Conservation (phyloP, 768 basidiomycete species). For the Exsudoporus frostii region DNA sequence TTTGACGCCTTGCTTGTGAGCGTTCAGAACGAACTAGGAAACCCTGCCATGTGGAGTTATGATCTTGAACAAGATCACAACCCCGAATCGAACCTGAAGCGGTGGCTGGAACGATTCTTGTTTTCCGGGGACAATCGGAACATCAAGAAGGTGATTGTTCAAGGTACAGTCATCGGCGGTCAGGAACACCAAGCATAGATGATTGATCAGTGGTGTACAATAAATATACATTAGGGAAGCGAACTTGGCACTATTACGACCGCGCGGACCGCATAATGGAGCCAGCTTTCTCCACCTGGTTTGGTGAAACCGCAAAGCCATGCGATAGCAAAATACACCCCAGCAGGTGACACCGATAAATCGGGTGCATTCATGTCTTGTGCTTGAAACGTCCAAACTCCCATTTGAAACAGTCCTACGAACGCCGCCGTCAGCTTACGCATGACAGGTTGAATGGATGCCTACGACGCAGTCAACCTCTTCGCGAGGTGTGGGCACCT, state of each 20-base stretch:
- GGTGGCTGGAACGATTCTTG: constrained; percentile 76
- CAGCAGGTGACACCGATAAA: not conserved
- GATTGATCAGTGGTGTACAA: not conserved
- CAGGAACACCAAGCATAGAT: constrained; percentile 31
- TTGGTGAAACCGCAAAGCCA: not conserved
- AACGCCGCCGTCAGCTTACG: not conserved
- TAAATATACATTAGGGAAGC: not conserved
- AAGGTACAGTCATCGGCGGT: constrained; percentile 78
- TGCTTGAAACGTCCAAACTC: constrained; percentile 54
- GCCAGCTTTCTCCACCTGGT: not conserved
- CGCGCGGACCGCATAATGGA: not conserved
- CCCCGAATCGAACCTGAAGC: constrained; percentile 40
- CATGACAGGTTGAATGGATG: not conserved
- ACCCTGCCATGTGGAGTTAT: constrained; percentile 53
- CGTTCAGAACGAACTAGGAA: constrained; percentile 49
- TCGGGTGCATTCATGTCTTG: not conserved
- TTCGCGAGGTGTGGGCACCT: constrained; percentile 55
- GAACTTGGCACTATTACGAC: constrained; percentile 1
- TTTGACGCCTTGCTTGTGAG: constrained; percentile 87
- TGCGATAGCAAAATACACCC: not conserved
- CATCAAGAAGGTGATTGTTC: constrained; percentile 78
- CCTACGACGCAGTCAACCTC: constrained; percentile 65
- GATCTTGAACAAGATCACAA: constrained; percentile 36
- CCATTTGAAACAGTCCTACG: constrained; percentile 77
- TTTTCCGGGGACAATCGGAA: constrained; percentile 88